Conservation (phyloP, 2,329 filamentous ascomycete genomes). For the Cordyceps sp. region DNA sequence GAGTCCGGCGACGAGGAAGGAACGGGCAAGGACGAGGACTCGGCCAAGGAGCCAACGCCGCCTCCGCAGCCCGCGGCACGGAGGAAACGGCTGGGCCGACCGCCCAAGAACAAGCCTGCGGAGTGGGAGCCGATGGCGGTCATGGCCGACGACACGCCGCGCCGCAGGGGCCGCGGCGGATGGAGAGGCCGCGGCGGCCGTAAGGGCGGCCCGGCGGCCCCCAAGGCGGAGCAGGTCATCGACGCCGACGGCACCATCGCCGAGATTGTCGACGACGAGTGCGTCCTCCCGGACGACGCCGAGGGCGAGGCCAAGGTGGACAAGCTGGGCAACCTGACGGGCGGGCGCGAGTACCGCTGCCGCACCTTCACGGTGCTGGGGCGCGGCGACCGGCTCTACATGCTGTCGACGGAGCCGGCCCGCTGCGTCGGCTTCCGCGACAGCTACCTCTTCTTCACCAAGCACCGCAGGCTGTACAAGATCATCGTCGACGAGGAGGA, state of each 20-base stretch:
- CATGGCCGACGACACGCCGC: conserved; percentile 39
- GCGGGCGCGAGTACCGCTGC: conserved; percentile 81
- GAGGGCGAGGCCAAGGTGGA: conserved; percentile 91
- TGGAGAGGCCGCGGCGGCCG: conserved; percentile 53
- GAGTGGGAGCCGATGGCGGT: conserved; percentile 56
- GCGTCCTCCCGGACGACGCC: conserved; percentile 68
- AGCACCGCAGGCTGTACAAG: conserved; percentile 91
- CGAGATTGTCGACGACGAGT: conserved; percentile 83
- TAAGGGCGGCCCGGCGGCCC: conserved; percentile 53
- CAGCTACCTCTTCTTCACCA: conserved; percentile 97
- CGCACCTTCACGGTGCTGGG: conserved; percentile 85
- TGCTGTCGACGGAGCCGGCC: conserved; percentile 95
- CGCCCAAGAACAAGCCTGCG: conserved; percentile 68
- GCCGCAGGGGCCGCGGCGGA: conserved; percentile 50
- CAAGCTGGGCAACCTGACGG: conserved; percentile 67
- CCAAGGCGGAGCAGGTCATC: conserved; percentile 68
- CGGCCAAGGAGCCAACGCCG: conserved; percentile 34
- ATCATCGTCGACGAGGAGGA: conserved; percentile 97
- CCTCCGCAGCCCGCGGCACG: conserved; percentile 48
- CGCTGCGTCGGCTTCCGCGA: conserved; percentile 94
- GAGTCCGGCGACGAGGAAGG: conserved; percentile 19
- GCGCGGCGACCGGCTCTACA: conserved; percentile 76
- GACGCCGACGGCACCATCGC: conserved; percentile 90
- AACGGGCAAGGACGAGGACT: conserved; percentile 23
- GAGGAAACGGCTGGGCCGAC: conserved; percentile 66